Base-by-base conservation (phyloP, 768 basidiomycete genomes). In the Termitomyces sp. region DNA sequence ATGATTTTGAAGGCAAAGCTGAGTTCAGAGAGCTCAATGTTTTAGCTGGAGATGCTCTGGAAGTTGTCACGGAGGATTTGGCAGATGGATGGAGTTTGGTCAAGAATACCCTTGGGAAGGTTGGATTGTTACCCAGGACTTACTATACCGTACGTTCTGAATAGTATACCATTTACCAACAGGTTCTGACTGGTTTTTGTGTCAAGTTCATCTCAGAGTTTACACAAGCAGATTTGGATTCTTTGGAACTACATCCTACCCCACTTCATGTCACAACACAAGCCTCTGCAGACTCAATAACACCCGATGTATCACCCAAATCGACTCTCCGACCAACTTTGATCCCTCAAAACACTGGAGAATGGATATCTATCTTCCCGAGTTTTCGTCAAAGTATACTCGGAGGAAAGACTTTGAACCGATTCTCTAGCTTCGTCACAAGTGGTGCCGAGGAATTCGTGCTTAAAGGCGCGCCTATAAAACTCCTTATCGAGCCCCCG, bases 371-470 rank as follows among this genome's bases (percentile, higher is more conserved):
- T 25, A 63, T 71, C 15, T 81, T 87, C 58, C 87, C 88, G 2
- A 88, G 81, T 66, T 87, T 90, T 62, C 74, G 84, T 9, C 81
- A 82, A 52, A 86, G 83, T 59, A 75, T 92, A 0, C 79, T 93
- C 1, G 84, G 88, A 29, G 89, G 90, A 10, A 91, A 86, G 68
- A 83, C 82, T 42, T 69, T 92, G 51, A 91, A 92, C 66, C 79
- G 90, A n/a, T 93, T 93, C 70, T 91, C 89, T 0, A 86, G 79
- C 53, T 93, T 92, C 66, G 90, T 93, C 13, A 90, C 88, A 7
- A 90, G 86, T 54, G 91, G 91, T 33, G 91, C 91, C 10, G 91
- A 93, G 66, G 85, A 86, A 49, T 93, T 85, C 73, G 79, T 92
- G 7, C 77, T 92, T n/a, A 81, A 86, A 47, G 91, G 91, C 4